Evolutionary conservation across 257 asterid species (phyloP), one percentile per base, ranked within the genome.

Genomic region (Capsicum pubescens): DNA sequence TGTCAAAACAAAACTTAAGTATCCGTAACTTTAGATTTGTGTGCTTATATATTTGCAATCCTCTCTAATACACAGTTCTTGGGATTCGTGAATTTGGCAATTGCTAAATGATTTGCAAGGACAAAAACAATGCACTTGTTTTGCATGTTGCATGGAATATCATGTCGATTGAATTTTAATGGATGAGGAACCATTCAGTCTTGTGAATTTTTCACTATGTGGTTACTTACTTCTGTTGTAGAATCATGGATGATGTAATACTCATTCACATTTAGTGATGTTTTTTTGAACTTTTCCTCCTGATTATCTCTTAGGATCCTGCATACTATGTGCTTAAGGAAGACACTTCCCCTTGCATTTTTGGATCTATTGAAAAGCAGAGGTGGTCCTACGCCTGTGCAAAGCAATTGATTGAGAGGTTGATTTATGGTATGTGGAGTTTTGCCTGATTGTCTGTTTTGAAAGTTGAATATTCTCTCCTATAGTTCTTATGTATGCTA

Each of bases 351-450:
- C 99, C 99, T 71, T 95, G 99, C 92, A 94, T 95, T 84, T 95
- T 95, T 84, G 99, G 99, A 79, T 81, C 99, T 60, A 92, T 95
- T 91, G 98, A 95, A 85, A 95, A 95, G 91, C 99, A 95, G 90
- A 91, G 99, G 89, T 95, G 99, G 99, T 95, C 98, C 48, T 95
- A 95, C 84, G 99, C 99, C 71, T 95, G 99, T 56, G 98, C 99
- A 12, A 95, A 94, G 89, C 99, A 95, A 86, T 88, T 95, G 83
- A 93, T 95, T 84, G 99, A 95, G 95, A 93, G 99, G 87, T 87
- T 95, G 93, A 87, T 95, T 83, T 95, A 92, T 89, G 99, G 99
- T 94, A 87, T 86, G 97, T 83, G 64, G 55, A 83, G 63, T 68
- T 86, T 59, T 84, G 36, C 68, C 84, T 16, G 54, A 35, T 81